Base-by-base conservation (phyloP, 208 protist genomes). In the Crithidia brevicula region DNA sequence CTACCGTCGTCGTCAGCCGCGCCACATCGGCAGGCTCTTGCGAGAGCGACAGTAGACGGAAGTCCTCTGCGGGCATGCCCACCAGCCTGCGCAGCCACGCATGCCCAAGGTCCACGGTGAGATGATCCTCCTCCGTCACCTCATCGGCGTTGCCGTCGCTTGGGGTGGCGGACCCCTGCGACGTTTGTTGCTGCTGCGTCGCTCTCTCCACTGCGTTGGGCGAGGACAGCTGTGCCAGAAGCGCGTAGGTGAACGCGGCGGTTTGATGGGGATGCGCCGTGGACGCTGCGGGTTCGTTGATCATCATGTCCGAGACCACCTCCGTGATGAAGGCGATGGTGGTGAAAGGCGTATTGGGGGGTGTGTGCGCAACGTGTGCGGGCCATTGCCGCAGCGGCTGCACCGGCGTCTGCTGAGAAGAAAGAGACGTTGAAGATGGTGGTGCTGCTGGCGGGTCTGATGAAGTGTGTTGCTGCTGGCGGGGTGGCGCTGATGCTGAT, bases 81-180 rank as follows among this genome's bases (percentile, higher is more conserved):
- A 92, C 54, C 8, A 85, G 68, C 33, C 77, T 71, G 40, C 36
- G 72, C 71, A 92, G 73, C 83, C 86, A 92, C 28, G 57, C 27
- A 51, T 92, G 74, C n/a, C 86, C 86, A 1, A 92, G 63, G 61
- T 92, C 86, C 18, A 89, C 86, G 13, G 59, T 67, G 40, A 74
- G 67, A 22, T 64, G 56, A 45, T 67, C 79, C 18, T 65, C 64
- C 43, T 78, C 71, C 30, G 45, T 40, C 43, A 59, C 70, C 13
- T 38, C 63, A 0, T 13, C n/a, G n/a, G n/a, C 31, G 13, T 4
- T 23, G 15, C 23, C 31, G n/a, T n/a, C n/a, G n/a, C n/a, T n/a
- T n/a, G n/a, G n/a, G n/a, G n/a, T n/a, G n/a, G n/a, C n/a, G n/a
- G n/a, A n/a, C n/a, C n/a, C n/a, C n/a, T n/a, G n/a, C n/a, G n/a